Conservation (phyloP, 495 filamentous ascomycete genomes). For the Daldinia caldariorum region DNA sequence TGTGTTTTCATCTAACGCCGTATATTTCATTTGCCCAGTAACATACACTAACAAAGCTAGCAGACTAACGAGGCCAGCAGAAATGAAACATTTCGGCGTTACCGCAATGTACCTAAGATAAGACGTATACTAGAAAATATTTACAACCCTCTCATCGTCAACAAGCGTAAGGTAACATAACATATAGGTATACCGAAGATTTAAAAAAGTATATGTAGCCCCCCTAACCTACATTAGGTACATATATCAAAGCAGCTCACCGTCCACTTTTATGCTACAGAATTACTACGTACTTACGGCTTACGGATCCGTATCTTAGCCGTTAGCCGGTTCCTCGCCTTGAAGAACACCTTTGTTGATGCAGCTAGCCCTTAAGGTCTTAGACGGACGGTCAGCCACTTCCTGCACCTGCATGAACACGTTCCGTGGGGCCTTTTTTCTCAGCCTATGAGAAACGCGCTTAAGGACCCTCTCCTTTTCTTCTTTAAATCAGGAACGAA, state of each 20-base stretch:
- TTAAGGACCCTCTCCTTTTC: slow-evolving; percentile 23
- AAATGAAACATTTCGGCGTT: slow-evolving; percentile 22
- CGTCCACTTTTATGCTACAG: too few relatives aligned
- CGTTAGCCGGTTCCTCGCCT: slow-evolving; percentile 7
- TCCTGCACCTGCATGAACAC: slow-evolving; percentile 40
- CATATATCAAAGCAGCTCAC: too few relatives aligned
- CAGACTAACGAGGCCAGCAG: not conserved
- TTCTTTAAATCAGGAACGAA: slow-evolving; percentile 40
- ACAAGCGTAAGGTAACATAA: not conserved
- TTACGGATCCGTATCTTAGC: not conserved
- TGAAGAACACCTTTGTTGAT: slow-evolving; percentile 22
- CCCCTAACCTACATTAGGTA: too few relatives aligned
- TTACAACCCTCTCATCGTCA: slow-evolving; percentile 10
- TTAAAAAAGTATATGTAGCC: slow-evolving; percentile 12
- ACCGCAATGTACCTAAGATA: slow-evolving; percentile 11
- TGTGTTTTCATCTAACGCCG: slow-evolving; percentile 11
- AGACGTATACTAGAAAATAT: not conserved
- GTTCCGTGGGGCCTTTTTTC: slow-evolving; percentile 28
- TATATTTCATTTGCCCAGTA: slow-evolving; percentile 20
- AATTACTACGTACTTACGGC: too few relatives aligned
- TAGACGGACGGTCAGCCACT: slow-evolving; percentile 17
- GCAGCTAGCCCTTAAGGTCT: slow-evolving; percentile 37
- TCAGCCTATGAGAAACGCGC: slow-evolving; percentile 26
- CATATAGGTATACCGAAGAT: not conserved
- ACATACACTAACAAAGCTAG: slow-evolving; percentile 6